phyloP scores from a whole-genome alignment of 1,284 basidiomycete species.

The Pseudozyma sp. region DNA sequence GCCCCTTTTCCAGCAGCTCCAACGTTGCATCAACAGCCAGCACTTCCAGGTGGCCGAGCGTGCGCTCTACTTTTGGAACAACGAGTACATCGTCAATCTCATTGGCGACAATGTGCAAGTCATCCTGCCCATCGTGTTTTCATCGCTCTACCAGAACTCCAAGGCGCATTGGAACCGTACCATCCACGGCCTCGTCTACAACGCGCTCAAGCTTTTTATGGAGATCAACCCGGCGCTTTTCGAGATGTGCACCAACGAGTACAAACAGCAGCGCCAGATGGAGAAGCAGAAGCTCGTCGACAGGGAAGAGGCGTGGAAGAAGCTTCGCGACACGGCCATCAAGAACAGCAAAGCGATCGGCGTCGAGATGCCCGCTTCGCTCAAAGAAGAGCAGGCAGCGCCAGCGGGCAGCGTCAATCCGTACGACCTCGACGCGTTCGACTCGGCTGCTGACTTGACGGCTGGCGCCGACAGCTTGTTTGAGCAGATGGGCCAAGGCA shows the following conservation, averaged over 20 bases:
- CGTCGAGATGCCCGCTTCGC: constrained; percentile 50
- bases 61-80: constrained; percentile 73
- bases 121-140: constrained; percentile 96
- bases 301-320: constrained; percentile 65
- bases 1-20: constrained; percentile 91
- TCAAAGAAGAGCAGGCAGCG: constrained; percentile 58
- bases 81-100: constrained; percentile 98
- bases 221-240: constrained; percentile 97
- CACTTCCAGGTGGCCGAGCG: constrained; percentile 84
- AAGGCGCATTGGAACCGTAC: constrained; percentile 99
- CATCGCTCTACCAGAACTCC: constrained; percentile 95
- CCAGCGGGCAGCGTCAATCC: constrained; percentile 50
- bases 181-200: constrained; percentile 99
- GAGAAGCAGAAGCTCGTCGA: constrained; percentile 60
- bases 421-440: constrained; percentile 52
- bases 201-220: constrained; percentile 98
- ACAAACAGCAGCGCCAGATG: constrained; percentile 80
- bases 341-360: constrained; percentile 60
- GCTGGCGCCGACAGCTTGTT: constrained; percentile 42
- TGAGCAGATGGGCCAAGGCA: constrained; percentile 32
- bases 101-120: constrained; percentile 95
- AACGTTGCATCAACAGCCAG: constrained; percentile 97
- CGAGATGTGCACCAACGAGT: constrained; percentile 92
- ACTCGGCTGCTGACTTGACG: constrained; percentile 47
- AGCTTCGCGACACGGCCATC: constrained; percentile 59